Conservation (phyloP, 2,329 filamentous ascomycete species). For the Exophiala oligosperma region DNA sequence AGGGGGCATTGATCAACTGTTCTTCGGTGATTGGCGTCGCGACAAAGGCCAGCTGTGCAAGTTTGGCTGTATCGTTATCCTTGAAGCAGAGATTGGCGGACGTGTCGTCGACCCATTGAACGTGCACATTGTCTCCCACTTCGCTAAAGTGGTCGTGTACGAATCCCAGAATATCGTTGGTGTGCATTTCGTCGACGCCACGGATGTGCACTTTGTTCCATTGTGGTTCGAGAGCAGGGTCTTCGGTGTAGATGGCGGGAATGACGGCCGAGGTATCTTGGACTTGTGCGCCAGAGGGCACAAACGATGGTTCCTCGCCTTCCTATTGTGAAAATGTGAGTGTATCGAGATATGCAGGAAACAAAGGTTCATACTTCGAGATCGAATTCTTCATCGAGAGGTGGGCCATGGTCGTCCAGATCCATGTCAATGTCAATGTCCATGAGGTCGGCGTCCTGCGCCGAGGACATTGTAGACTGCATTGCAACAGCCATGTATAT, state of each 20-base stretch:
- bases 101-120: conserved; percentile 95
- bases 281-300: conserved; percentile 16
- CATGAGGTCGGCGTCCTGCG: conserved; percentile 28
- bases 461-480: conserved; percentile 15
- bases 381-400: conserved; percentile 26
- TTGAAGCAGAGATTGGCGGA: conserved; percentile 84
- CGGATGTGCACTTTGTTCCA: conserved; percentile 74
- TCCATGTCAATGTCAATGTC: conserved; percentile 32
- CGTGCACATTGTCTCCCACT: conserved; percentile 50
- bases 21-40: conserved; percentile 34
- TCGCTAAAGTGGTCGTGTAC: conserved; percentile 65
- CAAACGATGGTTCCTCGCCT: conserved; percentile 30
- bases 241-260: conserved; percentile 30
- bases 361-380: conserved; percentile 27
- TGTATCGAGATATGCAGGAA: neutral
- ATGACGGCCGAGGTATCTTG: conserved; percentile 21
- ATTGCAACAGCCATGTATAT: conserved; percentile 26
- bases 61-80: conserved; percentile 52
- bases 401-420: conserved; percentile 24
- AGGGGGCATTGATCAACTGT: conserved; percentile 52
- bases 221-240: conserved; percentile 28
- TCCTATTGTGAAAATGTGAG: conserved; percentile 24
- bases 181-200: conserved; percentile 79
- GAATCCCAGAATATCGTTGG: conserved; percentile 75
- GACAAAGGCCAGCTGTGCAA: conserved; percentile 55